Evolutionary conservation across 1,284 basidiomycete species (phyloP).

Genomic region (Butyriboletus appendiculatus): DNA sequence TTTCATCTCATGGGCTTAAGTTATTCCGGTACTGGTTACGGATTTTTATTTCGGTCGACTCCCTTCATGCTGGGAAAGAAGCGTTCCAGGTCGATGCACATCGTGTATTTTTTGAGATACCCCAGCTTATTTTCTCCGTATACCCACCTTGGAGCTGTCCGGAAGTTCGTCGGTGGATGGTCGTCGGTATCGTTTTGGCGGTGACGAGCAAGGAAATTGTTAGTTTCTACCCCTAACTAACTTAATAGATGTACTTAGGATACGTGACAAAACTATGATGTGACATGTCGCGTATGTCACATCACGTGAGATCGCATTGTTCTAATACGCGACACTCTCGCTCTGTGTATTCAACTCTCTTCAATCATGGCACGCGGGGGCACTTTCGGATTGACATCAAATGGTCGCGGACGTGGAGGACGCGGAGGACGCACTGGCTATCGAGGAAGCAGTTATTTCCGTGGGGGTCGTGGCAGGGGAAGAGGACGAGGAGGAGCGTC

Average conservation of each 20-base stretch:
- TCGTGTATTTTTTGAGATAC: constrained; percentile 25
- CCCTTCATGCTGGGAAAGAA: constrained; percentile 3
- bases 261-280: constrained; percentile 4
- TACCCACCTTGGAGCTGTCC: constrained; percentile 3
- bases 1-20: constrained; percentile 13
- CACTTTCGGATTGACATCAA: constrained; percentile 35
- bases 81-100: constrained; percentile 4
- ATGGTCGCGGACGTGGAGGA: constrained; percentile 42
- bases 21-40: constrained; percentile 24
- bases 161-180: neutral
- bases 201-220: neutral
- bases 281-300: constrained; percentile 33
- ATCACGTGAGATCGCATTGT: constrained; percentile 19
- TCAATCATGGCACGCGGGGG: constrained; percentile 36
- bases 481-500: constrained; percentile 56
- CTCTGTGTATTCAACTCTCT: neutral
- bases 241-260: no score
- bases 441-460: constrained; percentile 41
- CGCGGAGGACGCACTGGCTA: constrained; percentile 50
- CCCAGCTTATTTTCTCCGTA: constrained; percentile 12
- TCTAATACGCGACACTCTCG: neutral
- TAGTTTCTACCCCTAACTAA: neutral
- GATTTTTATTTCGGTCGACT: constrained; percentile 6
- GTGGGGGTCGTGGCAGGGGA: constrained; percentile 43
- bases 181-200: neutral